Evolutionary conservation across 1,139 yeast species (phyloP), one percentile per base, ranked within the genome.

Genomic region (Candida frijolesensis): DNA sequence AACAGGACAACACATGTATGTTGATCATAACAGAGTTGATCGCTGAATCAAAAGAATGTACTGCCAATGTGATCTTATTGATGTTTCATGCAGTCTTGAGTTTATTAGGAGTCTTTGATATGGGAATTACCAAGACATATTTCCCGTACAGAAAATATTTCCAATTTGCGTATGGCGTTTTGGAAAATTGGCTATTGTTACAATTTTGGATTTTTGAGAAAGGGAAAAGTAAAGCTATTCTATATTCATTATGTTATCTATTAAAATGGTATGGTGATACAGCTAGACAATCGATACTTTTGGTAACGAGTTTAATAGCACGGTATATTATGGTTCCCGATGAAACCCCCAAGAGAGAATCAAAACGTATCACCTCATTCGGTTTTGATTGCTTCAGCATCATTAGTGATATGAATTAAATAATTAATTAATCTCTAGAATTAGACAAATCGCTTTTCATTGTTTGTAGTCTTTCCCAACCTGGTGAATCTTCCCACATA

Each of bases 401-500:
- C 29, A 59, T 69, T 32, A 64, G 68, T 57, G 72, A 68, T 51
- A 49, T 54, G 14, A 51, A 45, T 49, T 53, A 37, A 41, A 16
- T 39, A 25, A 25, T 8, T 41, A 22, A 40, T 45, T 19, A 34
- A 12, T 48, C 52, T 48, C 51, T 40, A 40, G 49, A 51, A 51
- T 52, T 60, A 33, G 56, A 48, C 42, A 70, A 58, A 22, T 77
- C 79, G 39, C 72, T 75, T 66, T 85, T 85, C 62, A 87, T 61
- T 33, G 77, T 80, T 52, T 74, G 68, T 50, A 92, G 69, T 52
- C 75, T 76, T 39, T 84, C 82, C 90, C 95, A 91, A 2, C 91
- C 96, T 34, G 80, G 84, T 2, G 88, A 76, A 56, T 81, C 92
- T 61, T 89, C 92, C 96, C 96, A 90, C 61, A 78, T 80, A 32